Evolutionary conservation across 2,329 filamentous ascomycete species (phyloP).

Genomic region (Podosphaera aphanis): DNA sequence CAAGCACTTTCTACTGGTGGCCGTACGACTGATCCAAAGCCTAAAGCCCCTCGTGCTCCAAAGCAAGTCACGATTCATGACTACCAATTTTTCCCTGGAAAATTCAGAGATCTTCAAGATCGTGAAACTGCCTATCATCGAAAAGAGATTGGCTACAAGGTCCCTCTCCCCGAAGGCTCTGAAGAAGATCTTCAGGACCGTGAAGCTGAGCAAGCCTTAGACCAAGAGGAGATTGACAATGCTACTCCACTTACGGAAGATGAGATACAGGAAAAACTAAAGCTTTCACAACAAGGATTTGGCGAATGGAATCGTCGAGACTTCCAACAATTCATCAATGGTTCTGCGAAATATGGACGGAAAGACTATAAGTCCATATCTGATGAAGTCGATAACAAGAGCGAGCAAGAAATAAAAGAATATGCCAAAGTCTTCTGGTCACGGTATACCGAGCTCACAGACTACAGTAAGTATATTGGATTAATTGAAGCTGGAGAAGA

Average conservation of each 20-base stretch:
- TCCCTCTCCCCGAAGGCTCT: slow-evolving; percentile 65
- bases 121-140: slow-evolving; percentile 89
- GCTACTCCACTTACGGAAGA: slow-evolving; percentile 72
- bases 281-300: slow-evolving; percentile 65
- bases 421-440: slow-evolving; percentile 96
- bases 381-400: slow-evolving; percentile 78
- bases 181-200: slow-evolving; percentile 72
- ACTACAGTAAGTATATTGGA: slow-evolving; percentile 71
- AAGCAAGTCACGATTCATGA: slow-evolving; percentile 85
- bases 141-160: slow-evolving; percentile 91
- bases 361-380: slow-evolving; percentile 68
- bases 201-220: slow-evolving; percentile 64
- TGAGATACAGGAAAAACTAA: slow-evolving; percentile 68
- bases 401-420: slow-evolving; percentile 57
- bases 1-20: slow-evolving; percentile 65
- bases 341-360: slow-evolving; percentile 77
- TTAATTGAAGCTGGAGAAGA: slow-evolving; percentile 87
- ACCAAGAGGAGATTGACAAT: slow-evolving; percentile 83
- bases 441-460: slow-evolving; percentile 70
- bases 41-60: slow-evolving; percentile 83
- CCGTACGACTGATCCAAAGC: slow-evolving; percentile 61
- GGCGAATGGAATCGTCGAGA: slow-evolving; percentile 89
- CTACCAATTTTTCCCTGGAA: slow-evolving; percentile 85
- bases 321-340: slow-evolving; percentile 95
- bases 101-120: slow-evolving; percentile 73